These are phyloP conservation scores for Curvularia verruculosa DNA, from an alignment of 2,329 filamentous ascomycete genomes.

Conservation along the genomic window DNA sequence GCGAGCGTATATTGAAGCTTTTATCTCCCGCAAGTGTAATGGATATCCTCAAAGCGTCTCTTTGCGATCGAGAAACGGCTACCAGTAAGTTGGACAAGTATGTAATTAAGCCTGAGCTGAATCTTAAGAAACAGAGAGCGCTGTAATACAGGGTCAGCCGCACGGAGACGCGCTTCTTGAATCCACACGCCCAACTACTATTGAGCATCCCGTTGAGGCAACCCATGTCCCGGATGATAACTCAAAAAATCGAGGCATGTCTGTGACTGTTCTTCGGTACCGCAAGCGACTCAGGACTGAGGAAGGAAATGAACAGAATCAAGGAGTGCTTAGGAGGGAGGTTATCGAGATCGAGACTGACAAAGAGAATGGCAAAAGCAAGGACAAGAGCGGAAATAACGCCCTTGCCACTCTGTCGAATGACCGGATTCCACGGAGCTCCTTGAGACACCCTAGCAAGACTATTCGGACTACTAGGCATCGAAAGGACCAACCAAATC, in stretches of 20 bases:
- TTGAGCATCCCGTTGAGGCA: no score
- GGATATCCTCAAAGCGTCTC: background rate
- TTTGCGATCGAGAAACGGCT: background rate
- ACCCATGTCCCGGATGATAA: background rate
- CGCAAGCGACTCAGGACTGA: background rate
- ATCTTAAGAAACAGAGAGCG: background rate
- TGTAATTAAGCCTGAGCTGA: background rate
- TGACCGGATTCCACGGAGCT: no score
- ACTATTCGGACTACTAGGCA: background rate
- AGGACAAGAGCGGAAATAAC: background rate
- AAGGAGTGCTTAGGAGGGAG: no score
- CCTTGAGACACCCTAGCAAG: background rate
- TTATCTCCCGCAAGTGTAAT: background rate
- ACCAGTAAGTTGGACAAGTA: no score
- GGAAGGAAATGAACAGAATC: no score
- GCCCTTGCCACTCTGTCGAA: no score
- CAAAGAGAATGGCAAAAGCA: background rate
- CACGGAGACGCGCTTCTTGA: background rate
- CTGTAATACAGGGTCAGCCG: background rate
- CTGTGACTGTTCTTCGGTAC: no score
- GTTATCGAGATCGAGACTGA: background rate
- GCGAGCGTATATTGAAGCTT: background rate
- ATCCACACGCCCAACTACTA: background rate
- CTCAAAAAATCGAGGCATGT: background rate
- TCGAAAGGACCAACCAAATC: background rate